Base-by-base conservation (phyloP, 2,329 filamentous ascomycete species). In the Calonectria montana region DNA sequence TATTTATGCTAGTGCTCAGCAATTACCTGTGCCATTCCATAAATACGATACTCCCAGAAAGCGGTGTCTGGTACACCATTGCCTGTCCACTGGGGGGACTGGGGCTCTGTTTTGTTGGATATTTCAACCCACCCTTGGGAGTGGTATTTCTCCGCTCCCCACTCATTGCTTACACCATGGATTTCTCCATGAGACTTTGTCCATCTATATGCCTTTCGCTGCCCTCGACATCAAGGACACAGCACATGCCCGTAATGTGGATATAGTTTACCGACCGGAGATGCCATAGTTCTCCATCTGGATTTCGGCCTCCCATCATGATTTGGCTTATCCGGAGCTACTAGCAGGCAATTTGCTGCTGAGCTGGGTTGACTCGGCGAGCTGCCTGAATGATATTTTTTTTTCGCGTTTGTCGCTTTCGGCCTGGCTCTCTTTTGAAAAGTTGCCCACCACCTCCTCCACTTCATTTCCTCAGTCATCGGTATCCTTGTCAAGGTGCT, bases 401-500 rank as follows among this genome's bases (percentile, higher is more conserved):
- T 69, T 41, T 57, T 70, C 68, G 69, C 71, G 70, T 35, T 25
- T 45, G 25, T 65, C 39, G 65, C 37, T 65, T 43, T 61, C 31
- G 45, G 47, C 72, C 68, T 55, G 74, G 65, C 75, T 65, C 39
- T 62, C 65, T 75, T 62, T 73, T 65, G 62, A 71, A 65, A 71
- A 53, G 61, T 15, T 37, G 25, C 43, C 48, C 72, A 62, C 73
- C 67, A 69, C 64, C 53, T 65, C 65, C 70, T 43, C 57, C 50
- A 23, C 31, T 25, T 9, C 12, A 64, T 70, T 57, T 27, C 16
- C 61, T 80, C 78, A 80, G 48, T 80, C 78, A 68, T 79, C 75
- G 3, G 72, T 69, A 35, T 77, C 75, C 66, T 79, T 78, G 57
- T 76, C 70, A 16, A 79, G 73, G 23, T 76, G 74, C 35, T 78